Evolutionary conservation across 1,284 basidiomycete genomes (phyloP).

Genomic region (Cystobasidiaceae sp.): DNA sequence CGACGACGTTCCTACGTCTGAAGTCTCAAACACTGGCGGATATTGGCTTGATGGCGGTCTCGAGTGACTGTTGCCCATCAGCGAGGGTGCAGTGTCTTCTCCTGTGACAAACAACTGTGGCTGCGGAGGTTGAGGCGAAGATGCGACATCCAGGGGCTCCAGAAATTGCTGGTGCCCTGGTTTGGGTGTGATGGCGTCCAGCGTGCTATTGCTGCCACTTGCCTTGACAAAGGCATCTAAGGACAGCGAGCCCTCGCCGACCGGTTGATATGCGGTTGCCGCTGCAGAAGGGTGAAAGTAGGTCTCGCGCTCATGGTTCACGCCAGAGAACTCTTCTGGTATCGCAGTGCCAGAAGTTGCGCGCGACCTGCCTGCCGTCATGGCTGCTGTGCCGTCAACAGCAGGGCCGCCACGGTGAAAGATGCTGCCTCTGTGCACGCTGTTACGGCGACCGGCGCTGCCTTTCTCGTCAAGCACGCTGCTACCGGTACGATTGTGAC

Average conservation of each 20-base stretch:
- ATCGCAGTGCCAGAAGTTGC: not conserved
- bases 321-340: not conserved
- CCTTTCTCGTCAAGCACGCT: not conserved
- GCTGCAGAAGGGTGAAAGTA: not conserved
- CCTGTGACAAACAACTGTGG: not conserved
- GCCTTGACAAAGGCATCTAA: slow-evolving; percentile 1
- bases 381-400: not conserved
- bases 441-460: not conserved
- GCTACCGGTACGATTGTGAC: not conserved
- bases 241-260: slow-evolving; percentile 16
- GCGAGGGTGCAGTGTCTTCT: not conserved
- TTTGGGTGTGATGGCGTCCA: slow-evolving; percentile 6
- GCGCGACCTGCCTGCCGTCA: not conserved
- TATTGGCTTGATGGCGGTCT: not conserved
- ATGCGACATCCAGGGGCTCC: not conserved
- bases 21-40: slow-evolving; percentile 22
- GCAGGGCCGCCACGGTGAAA: slow-evolving; percentile 21
- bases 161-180: slow-evolving; percentile 1
- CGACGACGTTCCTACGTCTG: slow-evolving; percentile 17
- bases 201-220: no score
- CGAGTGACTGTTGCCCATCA: not conserved
- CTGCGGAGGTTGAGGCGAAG: not conserved
- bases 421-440: slow-evolving; percentile 1
- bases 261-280: not conserved
- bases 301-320: not conserved